phyloP scores from a whole-genome alignment of 495 filamentous ascomycete species.

The Xylaria castorea region DNA sequence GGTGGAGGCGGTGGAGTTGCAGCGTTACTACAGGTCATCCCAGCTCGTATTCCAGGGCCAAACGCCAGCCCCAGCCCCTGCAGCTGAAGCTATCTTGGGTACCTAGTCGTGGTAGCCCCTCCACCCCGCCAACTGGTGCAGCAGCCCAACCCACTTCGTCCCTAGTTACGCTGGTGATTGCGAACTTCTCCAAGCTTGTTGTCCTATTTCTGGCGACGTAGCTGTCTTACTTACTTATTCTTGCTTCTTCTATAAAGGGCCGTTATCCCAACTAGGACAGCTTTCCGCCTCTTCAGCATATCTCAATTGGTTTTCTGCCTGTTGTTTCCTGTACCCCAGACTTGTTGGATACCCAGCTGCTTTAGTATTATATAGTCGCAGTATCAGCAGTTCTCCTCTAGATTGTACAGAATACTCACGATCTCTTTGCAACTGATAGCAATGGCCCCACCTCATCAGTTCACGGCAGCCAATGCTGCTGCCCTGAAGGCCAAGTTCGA shows the following conservation, averaged over 20 bases:
- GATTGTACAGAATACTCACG: neutral
- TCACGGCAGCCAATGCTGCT: conserved; percentile 73
- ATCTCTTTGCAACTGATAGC: neutral
- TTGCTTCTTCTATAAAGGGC: conserved; percentile 22
- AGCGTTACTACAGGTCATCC: conserved; percentile 8
- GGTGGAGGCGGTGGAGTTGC: conserved; percentile 15
- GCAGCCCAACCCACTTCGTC: conserved; percentile 18
- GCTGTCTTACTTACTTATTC: conserved; percentile 1
- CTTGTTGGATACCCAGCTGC: neutral
- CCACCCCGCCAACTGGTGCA: conserved; percentile 20
- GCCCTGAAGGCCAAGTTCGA: conserved; percentile 79
- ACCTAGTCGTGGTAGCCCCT: conserved; percentile 17
- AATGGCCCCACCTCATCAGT: conserved; percentile 62
- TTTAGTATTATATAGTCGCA: conserved; percentile 11
- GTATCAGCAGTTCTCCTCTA: neutral
- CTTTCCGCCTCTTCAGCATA: neutral
- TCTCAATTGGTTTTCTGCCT: conserved; percentile 20
- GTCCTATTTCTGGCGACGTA: conserved; percentile 10
- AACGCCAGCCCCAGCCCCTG: neutral
- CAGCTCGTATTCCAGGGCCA: neutral
- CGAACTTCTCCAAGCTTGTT: conserved; percentile 13
- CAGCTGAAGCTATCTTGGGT: conserved; percentile 24
- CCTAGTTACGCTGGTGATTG: conserved; percentile 8
- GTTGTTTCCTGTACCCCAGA: neutral
- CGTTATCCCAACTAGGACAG: neutral